Conservation (phyloP, 2,329 filamentous ascomycete species). For the Huntiella abstrusa region DNA sequence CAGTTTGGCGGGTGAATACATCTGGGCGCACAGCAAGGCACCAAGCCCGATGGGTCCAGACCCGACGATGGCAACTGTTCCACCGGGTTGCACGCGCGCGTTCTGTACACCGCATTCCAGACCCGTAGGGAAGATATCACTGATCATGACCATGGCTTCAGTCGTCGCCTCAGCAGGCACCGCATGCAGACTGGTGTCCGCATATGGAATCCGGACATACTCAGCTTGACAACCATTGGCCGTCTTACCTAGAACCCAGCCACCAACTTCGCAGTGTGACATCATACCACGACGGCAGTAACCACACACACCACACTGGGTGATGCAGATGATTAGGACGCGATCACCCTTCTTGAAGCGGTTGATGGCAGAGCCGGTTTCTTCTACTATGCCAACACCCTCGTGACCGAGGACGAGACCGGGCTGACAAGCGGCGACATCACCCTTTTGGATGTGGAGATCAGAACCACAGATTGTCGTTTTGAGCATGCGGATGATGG, state of each 20-base stretch:
- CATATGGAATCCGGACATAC: conserved; percentile 33
- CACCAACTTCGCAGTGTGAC: conserved; percentile 32
- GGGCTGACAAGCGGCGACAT: conserved; percentile 27
- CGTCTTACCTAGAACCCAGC: conserved; percentile 34
- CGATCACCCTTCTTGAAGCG: conserved; percentile 29
- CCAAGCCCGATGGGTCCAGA: conserved; percentile 37
- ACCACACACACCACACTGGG: conserved; percentile 29
- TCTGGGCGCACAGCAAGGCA: conserved; percentile 31
- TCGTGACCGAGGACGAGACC: conserved; percentile 34
- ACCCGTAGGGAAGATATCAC: conserved; percentile 37
- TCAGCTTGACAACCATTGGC: conserved; percentile 38
- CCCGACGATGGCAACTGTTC: conserved; percentile 34
- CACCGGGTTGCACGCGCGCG: conserved; percentile 30
- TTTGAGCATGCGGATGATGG: conserved; percentile 28
- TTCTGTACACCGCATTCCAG: conserved; percentile 34
- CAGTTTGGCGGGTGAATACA: conserved; percentile 32
- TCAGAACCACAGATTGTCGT: conserved; percentile 36
- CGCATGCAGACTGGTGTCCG: conserved; percentile 27
- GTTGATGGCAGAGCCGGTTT: conserved; percentile 25
- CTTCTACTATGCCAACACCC: conserved; percentile 30
- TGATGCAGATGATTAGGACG: conserved; percentile 33
- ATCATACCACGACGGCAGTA: conserved; percentile 32
- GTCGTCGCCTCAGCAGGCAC: conserved; percentile 25
- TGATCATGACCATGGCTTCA: conserved; percentile 28
- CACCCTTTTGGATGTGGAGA: conserved; percentile 34